Conservation (phyloP, 2,329 filamentous ascomycete genomes). For the Alternaria gansuensis region DNA sequence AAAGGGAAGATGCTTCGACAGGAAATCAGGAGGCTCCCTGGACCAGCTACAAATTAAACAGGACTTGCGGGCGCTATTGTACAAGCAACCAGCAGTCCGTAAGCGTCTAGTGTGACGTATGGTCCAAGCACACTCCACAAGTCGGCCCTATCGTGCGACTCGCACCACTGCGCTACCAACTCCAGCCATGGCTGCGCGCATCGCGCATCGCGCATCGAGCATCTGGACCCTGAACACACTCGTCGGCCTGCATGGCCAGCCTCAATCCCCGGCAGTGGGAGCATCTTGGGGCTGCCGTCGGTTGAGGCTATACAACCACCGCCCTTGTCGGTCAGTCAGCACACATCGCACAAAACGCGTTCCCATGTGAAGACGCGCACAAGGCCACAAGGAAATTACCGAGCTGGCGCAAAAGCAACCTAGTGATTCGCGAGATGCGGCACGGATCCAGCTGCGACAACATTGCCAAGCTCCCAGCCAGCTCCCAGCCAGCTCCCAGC, state of each 20-base stretch:
- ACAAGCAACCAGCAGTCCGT: conserved; percentile 20
- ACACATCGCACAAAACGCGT: conserved; percentile 5
- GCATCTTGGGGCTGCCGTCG: conserved; percentile 24
- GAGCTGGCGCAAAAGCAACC: conserved; percentile 19
- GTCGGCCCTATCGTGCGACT: conserved; percentile 24
- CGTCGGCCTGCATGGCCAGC: conserved; percentile 24
- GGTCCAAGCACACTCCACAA: conserved; percentile 26
- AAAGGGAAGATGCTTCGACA: conserved; percentile 16
- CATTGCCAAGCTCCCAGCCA: conserved; percentile 26
- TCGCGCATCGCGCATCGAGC: conserved; percentile 18
- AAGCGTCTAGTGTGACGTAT: conserved; percentile 28
- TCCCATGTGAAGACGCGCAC: conserved; percentile 19
- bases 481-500: conserved; percentile 19
- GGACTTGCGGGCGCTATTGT: conserved; percentile 25
- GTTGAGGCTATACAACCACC: conserved; percentile 13
- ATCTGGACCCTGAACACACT: conserved; percentile 26
- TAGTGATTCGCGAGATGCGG: conserved; percentile 20
- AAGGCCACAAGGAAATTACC: conserved; percentile 13
- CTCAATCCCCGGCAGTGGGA: conserved; percentile 16
- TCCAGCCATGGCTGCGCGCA: conserved; percentile 16
- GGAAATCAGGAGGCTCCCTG: conserved; percentile 20
- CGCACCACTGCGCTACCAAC: conserved; percentile 13
- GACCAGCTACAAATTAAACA: conserved; percentile 31
- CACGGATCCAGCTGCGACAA: conserved; percentile 12
- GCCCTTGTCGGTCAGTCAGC: background rate